Evolutionary conservation across 768 basidiomycete species (phyloP), one percentile per base, ranked within the genome.

Genomic region (Pleurotus sapidus): DNA sequence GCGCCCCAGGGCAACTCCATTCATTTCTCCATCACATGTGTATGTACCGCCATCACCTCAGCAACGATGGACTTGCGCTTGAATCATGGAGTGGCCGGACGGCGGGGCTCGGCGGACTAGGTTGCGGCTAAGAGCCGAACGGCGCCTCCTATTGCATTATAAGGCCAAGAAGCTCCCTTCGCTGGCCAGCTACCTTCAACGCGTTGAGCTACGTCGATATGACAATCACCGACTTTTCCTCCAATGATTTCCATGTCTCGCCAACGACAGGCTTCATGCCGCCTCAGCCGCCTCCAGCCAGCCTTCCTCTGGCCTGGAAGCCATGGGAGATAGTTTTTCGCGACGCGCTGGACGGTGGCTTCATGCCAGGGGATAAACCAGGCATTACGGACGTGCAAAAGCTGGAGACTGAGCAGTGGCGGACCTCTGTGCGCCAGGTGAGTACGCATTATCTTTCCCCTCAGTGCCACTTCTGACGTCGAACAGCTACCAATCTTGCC

Each of bases 241-340:
- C 84, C 6, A 88, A 90, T 62, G 90, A 91, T 76, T 97, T 91
- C 77, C 93, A 96, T 67, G 91, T 97, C 63, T 92, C 93, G 65
- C 89, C 88, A 2, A 77, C 87, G n/a, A 92, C 93, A 0, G 95
- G 95, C 0, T 96, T 97, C 67, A 87, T 96, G 83, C 92, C 94
- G 0, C 89, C 89, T 0, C 78, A 86, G 27, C 78, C 82, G 0
- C 92, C 93, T 0, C 66, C 88, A 0, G 64, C 68, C n/a, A 79
- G 87, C 8, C 77, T 95, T 0, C 81, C 84, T 0, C 54, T 49
- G 1, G 68, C 72, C 50, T 91, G 79, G 74, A 77, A 76, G 20
- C 68, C 73, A 34, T 96, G 90, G 92, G 90, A 93, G 65, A 64
- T 63, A 11, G 65, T 70, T 38, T 77, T 84, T 0, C 80, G 79